These are phyloP conservation scores for Fusarium sp. DNA, from an alignment of 2,329 filamentous ascomycete genomes.

Conservation along the genomic window DNA sequence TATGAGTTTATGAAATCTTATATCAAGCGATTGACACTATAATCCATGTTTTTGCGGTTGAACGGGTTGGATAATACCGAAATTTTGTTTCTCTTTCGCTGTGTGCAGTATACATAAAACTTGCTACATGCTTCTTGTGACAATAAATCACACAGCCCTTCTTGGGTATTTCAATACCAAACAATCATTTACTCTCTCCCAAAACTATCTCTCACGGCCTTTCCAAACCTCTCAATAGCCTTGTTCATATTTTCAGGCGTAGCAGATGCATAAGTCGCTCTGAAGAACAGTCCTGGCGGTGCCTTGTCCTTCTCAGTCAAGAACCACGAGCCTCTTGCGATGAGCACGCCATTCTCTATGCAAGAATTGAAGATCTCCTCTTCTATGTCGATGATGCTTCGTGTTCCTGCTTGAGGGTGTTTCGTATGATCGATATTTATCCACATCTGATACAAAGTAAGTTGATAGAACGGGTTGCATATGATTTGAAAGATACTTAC, in stretches of 20 bases:
- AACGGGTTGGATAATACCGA: not conserved
- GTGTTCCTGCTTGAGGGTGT: constrained; percentile 69
- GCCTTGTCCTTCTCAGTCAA: constrained; percentile 74
- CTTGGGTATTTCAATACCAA: not conserved
- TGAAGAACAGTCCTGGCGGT: constrained; percentile 80
- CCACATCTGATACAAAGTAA: constrained; percentile 68
- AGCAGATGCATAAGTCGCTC: constrained; percentile 89
- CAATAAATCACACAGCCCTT: not conserved
- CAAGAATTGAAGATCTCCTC: constrained; percentile 85
- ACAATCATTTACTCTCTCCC: constrained; percentile 45
- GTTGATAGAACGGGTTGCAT: not conserved
- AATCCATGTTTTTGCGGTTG: not conserved
- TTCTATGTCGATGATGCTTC: constrained; percentile 75
- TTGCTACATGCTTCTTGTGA: not conserved
- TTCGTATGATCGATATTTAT: constrained; percentile 72
- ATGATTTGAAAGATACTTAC: constrained; percentile 62
- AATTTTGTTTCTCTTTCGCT: not conserved
- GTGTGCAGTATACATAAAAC: not conserved
- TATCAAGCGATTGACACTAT: not conserved
- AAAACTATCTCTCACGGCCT: constrained; percentile 73
- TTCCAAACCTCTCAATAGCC: constrained; percentile 80
- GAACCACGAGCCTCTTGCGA: constrained; percentile 93
- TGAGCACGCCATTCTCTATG: constrained; percentile 80
- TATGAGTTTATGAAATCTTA: not conserved
- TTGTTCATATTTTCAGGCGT: constrained; percentile 75